Conservation (phyloP, 2,329 filamentous ascomycete species). For the Emmonsia crescens region DNA sequence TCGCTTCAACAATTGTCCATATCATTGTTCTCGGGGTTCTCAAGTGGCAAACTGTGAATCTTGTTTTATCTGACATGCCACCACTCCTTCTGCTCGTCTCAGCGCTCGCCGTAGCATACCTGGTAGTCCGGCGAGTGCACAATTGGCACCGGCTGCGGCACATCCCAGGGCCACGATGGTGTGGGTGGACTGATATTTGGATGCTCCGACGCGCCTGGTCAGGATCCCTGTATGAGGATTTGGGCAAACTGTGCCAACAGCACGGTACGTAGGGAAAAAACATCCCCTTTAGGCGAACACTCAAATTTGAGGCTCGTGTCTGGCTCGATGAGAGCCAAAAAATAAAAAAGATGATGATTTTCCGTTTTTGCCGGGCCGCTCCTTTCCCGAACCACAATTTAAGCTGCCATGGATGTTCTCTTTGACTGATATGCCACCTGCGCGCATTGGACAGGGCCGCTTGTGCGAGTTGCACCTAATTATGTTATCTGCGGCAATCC, state of each 20-base stretch:
- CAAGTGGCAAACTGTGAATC: background rate
- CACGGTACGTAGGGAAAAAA: background rate
- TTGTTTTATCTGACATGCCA: background rate
- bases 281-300: background rate
- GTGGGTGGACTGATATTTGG: constrained; percentile 3
- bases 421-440: background rate
- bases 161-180: background rate
- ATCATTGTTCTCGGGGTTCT: background rate
- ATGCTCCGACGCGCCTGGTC: constrained; percentile 1
- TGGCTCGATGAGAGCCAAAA: background rate
- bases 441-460: background rate
- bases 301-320: background rate
- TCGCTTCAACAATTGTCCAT: background rate
- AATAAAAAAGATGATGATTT: background rate
- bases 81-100: background rate
- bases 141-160: constrained; percentile 2
- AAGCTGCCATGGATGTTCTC: background rate
- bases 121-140: background rate
- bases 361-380: background rate
- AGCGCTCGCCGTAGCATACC: background rate
- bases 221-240: constrained; percentile 4
- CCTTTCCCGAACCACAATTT: background rate
- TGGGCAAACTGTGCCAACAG: background rate
- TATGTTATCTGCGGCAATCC: constrained; percentile 6
- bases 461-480: constrained; percentile 8